Conservation (phyloP, 129 eudicot species). For the Arctium lappa region DNA sequence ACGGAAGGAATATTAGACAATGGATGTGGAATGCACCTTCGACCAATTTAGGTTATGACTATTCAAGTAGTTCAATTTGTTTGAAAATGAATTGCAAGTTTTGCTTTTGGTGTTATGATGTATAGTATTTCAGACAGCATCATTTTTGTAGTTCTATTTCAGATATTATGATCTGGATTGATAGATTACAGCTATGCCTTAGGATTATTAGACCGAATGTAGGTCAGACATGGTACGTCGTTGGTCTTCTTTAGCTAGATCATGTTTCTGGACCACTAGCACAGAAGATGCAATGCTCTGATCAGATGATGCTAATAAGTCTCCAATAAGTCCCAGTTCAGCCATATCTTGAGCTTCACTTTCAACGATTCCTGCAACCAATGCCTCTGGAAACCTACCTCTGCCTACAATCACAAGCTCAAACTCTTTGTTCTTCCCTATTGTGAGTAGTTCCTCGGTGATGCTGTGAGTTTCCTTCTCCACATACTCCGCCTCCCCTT, state of each 20-base stretch:
- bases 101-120: neutral
- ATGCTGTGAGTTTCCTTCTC: constrained; percentile 35
- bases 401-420: constrained; percentile 56
- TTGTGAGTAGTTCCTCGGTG: constrained; percentile 29
- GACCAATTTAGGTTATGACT: neutral
- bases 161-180: neutral
- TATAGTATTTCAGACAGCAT: neutral
- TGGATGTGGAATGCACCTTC: neutral
- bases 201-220: constrained; percentile 12
- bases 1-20: neutral
- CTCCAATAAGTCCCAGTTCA: constrained; percentile 52
- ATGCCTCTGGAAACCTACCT: constrained; percentile 34
- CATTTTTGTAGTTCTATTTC: neutral
- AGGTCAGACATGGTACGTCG: constrained; percentile 3
- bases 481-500: constrained; percentile 33
- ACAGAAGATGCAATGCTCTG: constrained; percentile 45
- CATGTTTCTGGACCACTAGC: constrained; percentile 53
- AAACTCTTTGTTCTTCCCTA: constrained; percentile 40
- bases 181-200: neutral
- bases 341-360: constrained; percentile 31
- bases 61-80: neutral
- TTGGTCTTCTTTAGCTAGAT: constrained; percentile 28
- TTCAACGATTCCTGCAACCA: constrained; percentile 36
- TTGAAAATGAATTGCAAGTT: neutral
- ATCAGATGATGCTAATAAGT: constrained; percentile 43